Conservation (phyloP, 2,329 filamentous ascomycete genomes). For the Pseudocercospora musae region DNA sequence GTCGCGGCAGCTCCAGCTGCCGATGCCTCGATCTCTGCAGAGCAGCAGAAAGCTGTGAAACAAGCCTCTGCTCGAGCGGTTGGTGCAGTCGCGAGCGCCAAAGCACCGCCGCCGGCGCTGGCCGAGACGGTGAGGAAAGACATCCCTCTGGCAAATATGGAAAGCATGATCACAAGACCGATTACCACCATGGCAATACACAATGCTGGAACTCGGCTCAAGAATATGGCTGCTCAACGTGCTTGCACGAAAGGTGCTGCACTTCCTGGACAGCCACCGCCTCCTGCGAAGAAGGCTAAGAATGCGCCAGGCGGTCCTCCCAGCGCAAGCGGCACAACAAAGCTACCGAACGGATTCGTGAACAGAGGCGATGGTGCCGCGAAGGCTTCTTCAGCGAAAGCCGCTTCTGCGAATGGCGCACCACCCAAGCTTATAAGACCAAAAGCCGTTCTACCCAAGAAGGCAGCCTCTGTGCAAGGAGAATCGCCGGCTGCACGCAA, state of each 20-base stretch:
- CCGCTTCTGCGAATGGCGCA: conserved; percentile 4
- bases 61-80: conserved; percentile 21
- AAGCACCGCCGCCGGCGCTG: conserved; percentile 12
- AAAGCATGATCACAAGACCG: conserved; percentile 36
- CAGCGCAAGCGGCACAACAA: neutral
- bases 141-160: conserved; percentile 34
- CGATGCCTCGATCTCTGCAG: conserved; percentile 22
- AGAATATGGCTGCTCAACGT: conserved; percentile 30
- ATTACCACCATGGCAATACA: conserved; percentile 36
- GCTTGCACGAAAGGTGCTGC: conserved; percentile 26
- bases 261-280: conserved; percentile 24
- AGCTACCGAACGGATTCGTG: conserved; percentile 6
- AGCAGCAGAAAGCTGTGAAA: conserved; percentile 25
- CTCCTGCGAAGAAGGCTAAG: neutral
- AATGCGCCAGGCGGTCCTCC: neutral
- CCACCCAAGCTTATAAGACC: neutral
- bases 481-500: conserved; percentile 16
- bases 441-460: conserved; percentile 6
- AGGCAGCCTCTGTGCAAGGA: conserved; percentile 13
- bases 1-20: conserved; percentile 25
- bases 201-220: conserved; percentile 26
- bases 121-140: conserved; percentile 26
- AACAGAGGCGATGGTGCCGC: neutral
- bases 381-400: conserved; percentile 3
- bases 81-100: neutral